Evolutionary conservation across 2,329 filamentous ascomycete species (phyloP), one percentile per base, ranked within the genome.

Genomic region (Monilinia aucupariae): DNA sequence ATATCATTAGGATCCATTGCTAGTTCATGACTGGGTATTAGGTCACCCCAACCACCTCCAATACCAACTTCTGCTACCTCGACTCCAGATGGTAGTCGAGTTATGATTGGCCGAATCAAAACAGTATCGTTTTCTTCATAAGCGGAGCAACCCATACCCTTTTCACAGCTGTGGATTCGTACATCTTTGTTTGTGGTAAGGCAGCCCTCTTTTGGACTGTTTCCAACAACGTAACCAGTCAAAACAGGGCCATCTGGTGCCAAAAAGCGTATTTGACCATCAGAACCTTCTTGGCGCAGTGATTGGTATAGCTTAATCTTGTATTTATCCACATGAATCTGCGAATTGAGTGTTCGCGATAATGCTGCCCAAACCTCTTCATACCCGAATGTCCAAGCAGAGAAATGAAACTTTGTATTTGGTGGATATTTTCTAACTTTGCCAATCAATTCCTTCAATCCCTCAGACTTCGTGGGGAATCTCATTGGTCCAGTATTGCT

Each of bases 311-410:
- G 79, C 0, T 81, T 76, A 71, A 88, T 79, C 68, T 92, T 91
- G 72, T 97, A 97, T 20, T 84, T 78, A 72, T 96, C 91, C 3
- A 97, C 84, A 70, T 97, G 93, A 2, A 96, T 83, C 71, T 80
- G 82, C 3, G 87, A 87, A 7, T 83, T 76, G 0, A 97, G 77
- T 13, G 85, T 84, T 27, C 86, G 82, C 0, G 91, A 87, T 0
- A 97, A 76, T 0, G 91, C 88, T 64, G 92, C 79, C 92, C 92
- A 97, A 0, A 96, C 91, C 59, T 96, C 89, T 73, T 97, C 92
- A 67, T 97, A 96, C 0, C 90, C 90, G 72, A 94, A 94, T 0
- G 93, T 97, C 92, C 92, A 96, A 0, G 91, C 85, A 63, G 92
- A 85, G 52, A 97, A 82, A 73, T 96, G 89, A 70, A 96, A 97